Percentiles rank a stretch among this genome's conserved stretches.
These are phyloP conservation scores for Hagleromyces aurorensis DNA, from an alignment of 805 yeast genomes.

Conservation along the genomic window DNA sequence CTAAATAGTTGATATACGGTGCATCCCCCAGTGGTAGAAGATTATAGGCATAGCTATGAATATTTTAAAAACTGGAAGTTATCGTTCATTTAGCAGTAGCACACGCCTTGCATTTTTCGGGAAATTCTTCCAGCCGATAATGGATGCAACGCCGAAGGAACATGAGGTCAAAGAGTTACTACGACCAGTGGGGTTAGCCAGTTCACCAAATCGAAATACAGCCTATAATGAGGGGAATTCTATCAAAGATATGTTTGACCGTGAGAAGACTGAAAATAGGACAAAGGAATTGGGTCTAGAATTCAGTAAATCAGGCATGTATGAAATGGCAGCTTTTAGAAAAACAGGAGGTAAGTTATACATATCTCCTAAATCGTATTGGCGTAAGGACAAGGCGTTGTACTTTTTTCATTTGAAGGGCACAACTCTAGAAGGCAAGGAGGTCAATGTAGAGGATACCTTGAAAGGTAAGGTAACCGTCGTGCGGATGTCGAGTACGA, in stretches of 20 bases:
- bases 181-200: constrained; percentile 41
- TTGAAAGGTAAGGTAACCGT: constrained; percentile 27
- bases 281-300: constrained; percentile 52
- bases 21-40: no score
- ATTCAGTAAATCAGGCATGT: constrained; percentile 59
- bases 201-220: constrained; percentile 30
- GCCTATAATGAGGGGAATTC: constrained; percentile 37
- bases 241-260: constrained; percentile 41
- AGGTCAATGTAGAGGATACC: constrained; percentile 23
- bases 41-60: no score
- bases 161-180: constrained; percentile 30
- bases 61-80: no score
- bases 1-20: no score
- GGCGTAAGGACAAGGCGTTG: constrained; percentile 60
- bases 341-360: constrained; percentile 82
- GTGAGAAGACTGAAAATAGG: constrained; percentile 40
- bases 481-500: constrained; percentile 24
- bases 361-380: constrained; percentile 71
- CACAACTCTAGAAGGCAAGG: constrained; percentile 37
- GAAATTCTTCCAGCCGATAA: constrained; percentile 30
- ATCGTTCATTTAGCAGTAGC: constrained; percentile 9
- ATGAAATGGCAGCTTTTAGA: constrained; percentile 53
- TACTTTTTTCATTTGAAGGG: constrained; percentile 79
- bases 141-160: constrained; percentile 33
- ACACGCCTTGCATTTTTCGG: constrained; percentile 25